Evolutionary conservation across 495 filamentous ascomycete genomes (phyloP), one percentile per base, ranked within the genome.

Genomic region (Articulospora tetracladia): DNA sequence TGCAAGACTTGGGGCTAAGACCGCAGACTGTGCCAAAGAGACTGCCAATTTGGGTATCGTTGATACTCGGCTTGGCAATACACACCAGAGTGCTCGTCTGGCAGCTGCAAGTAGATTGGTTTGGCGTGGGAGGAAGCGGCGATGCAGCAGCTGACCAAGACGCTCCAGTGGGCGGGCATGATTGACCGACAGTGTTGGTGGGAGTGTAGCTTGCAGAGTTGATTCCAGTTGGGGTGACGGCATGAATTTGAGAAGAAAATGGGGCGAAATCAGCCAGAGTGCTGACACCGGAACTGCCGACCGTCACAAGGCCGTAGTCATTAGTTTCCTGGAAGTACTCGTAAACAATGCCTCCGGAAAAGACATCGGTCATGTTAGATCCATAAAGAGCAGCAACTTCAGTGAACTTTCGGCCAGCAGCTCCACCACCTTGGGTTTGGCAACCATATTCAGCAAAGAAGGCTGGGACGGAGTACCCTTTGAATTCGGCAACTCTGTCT

Each of bases 361-460:
- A 90, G 49, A 89, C 82, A 12, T 64, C 53, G 15, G 75, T 76
- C 88, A 92, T 91, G 3, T 81, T 54, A 3, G 71, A 60, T 2
- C 83, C 82, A 68, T 82, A 92, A 3, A 91, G 75, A 26, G 81
- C 74, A 3, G 55, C 61, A 17, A 90, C 84, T 59, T 91, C 87
- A 26, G 78, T 80, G 72, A 91, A 91, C 13, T 83, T 80, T 17
- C 68, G 59, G 17, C 76, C 76, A 1, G 71, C 74, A 20, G 66
- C 84, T 55, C 77, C 86, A 12, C 60, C 57, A 17, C 53, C 64
- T 15, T 41, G n/a, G n/a, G 26, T 48, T 63, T 88, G 88, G 75
- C 83, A 89, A 15, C 88, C 87, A 66, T 92, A 92, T 69, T 89
- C 86, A 34, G 88, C 81, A 66, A 91, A 89, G 79, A 91, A 92